A percentile compares a stretch with the other conserved stretches of the same genome.
Conservation (phyloP, 257 asterid genomes). For the Voacanga thouarsii region DNA sequence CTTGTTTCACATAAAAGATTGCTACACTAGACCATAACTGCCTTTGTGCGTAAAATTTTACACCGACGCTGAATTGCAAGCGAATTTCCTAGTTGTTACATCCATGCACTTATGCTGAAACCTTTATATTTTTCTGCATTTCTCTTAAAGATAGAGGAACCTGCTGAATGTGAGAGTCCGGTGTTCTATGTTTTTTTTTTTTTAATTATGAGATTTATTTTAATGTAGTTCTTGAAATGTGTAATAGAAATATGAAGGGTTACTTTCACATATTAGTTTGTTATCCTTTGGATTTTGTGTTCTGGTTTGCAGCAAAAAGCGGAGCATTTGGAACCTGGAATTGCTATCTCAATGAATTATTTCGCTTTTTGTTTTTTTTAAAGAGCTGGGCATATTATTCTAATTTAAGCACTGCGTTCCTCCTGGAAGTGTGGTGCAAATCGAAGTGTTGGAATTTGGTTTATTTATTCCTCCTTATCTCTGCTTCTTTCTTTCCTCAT, state of each 20-base stretch:
- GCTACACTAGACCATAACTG: neutral
- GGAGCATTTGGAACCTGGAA: neutral
- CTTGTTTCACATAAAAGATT: conserved; percentile 16
- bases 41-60: neutral
- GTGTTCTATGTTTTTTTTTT: neutral
- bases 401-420: neutral
- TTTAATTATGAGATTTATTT: neutral
- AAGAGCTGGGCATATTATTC: neutral
- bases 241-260: neutral
- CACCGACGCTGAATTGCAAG: no score
- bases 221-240: neutral
- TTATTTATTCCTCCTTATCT: neutral
- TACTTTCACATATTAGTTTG: neutral
- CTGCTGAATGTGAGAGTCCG: neutral
- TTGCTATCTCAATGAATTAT: neutral
- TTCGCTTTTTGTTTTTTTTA: neutral
- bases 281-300: no score
- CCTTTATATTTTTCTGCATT: neutral
- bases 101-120: neutral
- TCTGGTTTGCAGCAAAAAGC: neutral
- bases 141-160: neutral
- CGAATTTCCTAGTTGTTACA: neutral
- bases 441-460: neutral
- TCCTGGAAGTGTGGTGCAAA: neutral
- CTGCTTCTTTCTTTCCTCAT: neutral